Evolutionary conservation across 2,329 filamentous ascomycete species (phyloP).

Genomic region (Penicillium sp.): DNA sequence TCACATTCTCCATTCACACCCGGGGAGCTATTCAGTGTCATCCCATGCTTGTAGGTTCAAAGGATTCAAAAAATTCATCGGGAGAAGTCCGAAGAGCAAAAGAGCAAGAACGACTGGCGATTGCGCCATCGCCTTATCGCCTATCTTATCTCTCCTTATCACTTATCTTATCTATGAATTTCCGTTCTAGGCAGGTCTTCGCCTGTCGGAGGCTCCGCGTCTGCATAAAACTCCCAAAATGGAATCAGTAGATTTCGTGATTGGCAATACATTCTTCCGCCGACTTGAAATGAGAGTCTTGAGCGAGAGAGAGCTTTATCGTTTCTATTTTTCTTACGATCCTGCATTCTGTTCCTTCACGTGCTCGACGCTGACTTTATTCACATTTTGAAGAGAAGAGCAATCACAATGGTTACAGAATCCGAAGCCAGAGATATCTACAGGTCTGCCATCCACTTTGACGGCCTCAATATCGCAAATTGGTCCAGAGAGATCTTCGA

Average conservation of each 20-base stretch:
- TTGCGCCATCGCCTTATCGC: neutral
- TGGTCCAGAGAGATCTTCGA: slow-evolving; percentile 39
- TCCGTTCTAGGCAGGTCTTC: neutral
- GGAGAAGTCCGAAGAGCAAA: neutral
- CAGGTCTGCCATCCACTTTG: slow-evolving; percentile 36
- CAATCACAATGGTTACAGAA: slow-evolving; percentile 32
- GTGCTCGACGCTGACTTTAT: neutral
- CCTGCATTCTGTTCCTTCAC: neutral
- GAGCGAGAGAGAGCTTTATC: too few relatives aligned
- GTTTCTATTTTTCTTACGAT: too few relatives aligned
- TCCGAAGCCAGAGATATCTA: slow-evolving; percentile 35
- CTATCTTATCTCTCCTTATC: neutral
- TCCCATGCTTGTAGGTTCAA: too few relatives aligned
- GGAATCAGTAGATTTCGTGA: too few relatives aligned
- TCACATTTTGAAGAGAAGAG: neutral
- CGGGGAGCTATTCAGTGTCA: too few relatives aligned
- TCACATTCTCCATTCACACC: neutral
- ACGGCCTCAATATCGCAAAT: slow-evolving; percentile 41
- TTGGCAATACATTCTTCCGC: too few relatives aligned
- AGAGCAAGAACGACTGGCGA: neutral
- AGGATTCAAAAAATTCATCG: too few relatives aligned
- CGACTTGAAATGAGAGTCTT: too few relatives aligned
- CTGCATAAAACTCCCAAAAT: too few relatives aligned
- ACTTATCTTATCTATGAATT: neutral
- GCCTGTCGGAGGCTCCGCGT: neutral